A percentile compares a stretch with the other conserved stretches of the same genome.
These are phyloP conservation scores for Phyllachora maydis DNA, from an alignment of 2,329 filamentous ascomycete genomes.

Conservation along the genomic window DNA sequence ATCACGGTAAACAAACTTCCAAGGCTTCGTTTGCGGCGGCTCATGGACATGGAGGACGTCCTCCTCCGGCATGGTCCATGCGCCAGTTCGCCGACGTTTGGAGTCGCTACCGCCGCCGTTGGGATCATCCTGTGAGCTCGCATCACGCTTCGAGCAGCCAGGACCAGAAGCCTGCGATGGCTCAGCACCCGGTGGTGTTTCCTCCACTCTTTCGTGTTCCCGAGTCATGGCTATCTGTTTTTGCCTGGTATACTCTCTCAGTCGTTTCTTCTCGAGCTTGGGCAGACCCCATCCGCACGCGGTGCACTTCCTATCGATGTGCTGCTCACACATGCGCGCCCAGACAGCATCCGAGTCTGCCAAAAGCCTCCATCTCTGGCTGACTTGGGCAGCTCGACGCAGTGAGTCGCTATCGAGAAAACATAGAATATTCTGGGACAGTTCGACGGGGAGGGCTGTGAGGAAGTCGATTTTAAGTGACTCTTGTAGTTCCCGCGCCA, in stretches of 20 bases:
- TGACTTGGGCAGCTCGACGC: constrained; percentile 91
- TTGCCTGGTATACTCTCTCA: constrained; percentile 72
- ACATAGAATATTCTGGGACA: constrained; percentile 83
- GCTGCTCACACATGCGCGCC: constrained; percentile 96
- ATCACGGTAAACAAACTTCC: constrained; percentile 96
- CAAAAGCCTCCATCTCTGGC: constrained; percentile 64
- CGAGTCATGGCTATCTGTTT: constrained; percentile 45
- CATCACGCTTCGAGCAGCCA: too few relatives aligned
- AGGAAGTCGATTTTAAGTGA: constrained; percentile 97
- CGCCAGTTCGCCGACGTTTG: constrained; percentile 6
- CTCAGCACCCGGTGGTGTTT: constrained; percentile 2
- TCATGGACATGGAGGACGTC: constrained; percentile 5
- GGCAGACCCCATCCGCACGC: constrained; percentile 94
- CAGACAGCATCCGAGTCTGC: constrained; percentile 97
- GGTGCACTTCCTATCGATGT: constrained; percentile 81
- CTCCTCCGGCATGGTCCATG: background rate
- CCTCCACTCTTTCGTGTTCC: too few relatives aligned
- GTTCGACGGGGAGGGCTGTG: constrained; percentile 67
- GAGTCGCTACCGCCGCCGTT: too few relatives aligned
- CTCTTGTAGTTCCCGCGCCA: constrained; percentile 78
- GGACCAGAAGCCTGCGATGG: too few relatives aligned
- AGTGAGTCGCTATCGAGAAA: constrained; percentile 86
- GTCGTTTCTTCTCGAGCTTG: constrained; percentile 66
- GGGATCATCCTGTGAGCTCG: constrained; percentile 10
- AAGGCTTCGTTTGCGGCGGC: constrained; percentile 42